A percentile compares a stretch with the other conserved stretches of the same genome.
Evolutionary conservation across 148 eudicot genomes (phyloP).

Genomic region (Persicaria tinctoria): DNA sequence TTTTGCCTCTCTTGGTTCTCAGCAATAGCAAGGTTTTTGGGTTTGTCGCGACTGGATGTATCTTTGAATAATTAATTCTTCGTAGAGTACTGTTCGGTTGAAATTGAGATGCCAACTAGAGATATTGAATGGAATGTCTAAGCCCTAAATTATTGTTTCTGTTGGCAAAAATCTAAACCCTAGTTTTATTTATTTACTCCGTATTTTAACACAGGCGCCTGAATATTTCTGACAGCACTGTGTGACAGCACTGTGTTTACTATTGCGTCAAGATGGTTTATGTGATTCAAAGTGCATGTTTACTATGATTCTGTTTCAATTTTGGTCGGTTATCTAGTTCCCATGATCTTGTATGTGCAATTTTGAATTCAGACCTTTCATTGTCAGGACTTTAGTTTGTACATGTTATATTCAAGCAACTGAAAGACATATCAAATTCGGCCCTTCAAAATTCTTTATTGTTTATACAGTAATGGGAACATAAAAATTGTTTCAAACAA

Average conservation of each 20-base stretch:
- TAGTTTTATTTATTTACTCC: too few species aligned
- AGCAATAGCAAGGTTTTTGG: too few species aligned
- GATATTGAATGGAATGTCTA: too few species aligned
- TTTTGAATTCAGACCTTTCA: neutral
- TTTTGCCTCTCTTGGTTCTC: too few species aligned
- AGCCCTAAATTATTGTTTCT: too few species aligned
- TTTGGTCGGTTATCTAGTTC: neutral
- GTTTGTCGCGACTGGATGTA: too few species aligned
- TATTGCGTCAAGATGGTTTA: neutral
- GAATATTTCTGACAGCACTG: too few species aligned
- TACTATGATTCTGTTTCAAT: neutral
- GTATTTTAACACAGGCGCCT: too few species aligned
- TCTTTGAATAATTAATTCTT: too few species aligned
- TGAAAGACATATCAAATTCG: neutral
- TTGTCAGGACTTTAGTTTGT: neutral
- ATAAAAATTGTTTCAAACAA: neutral
- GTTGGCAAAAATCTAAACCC: too few species aligned
- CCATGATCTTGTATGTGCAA: neutral
- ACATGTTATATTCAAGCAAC: neutral
- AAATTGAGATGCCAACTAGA: too few species aligned
- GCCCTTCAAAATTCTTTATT: neutral
- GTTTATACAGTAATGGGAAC: neutral
- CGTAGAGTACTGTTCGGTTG: too few species aligned
- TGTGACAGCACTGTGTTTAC: neutral
- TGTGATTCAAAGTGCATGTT: neutral